These are phyloP conservation scores for Umbelopsis sp. DNA, from an alignment of 371 early-diverging fungal genomes.

Conservation along the genomic window DNA sequence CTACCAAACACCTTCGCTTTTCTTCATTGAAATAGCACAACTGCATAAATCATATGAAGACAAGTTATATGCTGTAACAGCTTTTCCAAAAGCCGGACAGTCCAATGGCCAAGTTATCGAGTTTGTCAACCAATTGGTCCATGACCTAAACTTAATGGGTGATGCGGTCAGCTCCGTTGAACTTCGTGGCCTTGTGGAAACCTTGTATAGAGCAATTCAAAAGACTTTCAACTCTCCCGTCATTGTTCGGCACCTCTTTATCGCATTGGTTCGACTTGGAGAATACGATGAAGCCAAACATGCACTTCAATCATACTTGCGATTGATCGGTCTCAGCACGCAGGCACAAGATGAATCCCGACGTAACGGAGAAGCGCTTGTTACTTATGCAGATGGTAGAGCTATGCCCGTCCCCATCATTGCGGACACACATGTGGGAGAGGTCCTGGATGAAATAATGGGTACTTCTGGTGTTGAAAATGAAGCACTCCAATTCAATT, in stretches of 20 bases:
- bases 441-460: background rate
- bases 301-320: constrained; percentile 66
- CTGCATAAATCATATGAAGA: constrained; percentile 68
- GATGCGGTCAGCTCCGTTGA: constrained; percentile 40
- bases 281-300: constrained; percentile 78
- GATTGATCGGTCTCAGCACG: constrained; percentile 51
- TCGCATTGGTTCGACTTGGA: constrained; percentile 59
- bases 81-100: constrained; percentile 72
- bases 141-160: constrained; percentile 60
- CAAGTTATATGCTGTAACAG: constrained; percentile 50
- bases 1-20: constrained; percentile 24
- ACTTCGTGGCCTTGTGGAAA: constrained; percentile 41
- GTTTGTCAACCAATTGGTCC: constrained; percentile 66
- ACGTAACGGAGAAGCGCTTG: constrained; percentile 38
- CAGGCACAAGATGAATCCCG: constrained; percentile 36
- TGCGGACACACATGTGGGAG: constrained; percentile 1
- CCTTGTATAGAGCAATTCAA: constrained; percentile 66
- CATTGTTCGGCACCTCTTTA: constrained; percentile 68
- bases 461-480: constrained; percentile 16
- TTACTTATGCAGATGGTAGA: constrained; percentile 26
- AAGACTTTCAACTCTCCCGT: constrained; percentile 77
- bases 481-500: constrained; percentile 15
- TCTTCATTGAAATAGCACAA: constrained; percentile 57
- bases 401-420: constrained; percentile 28
- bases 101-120: constrained; percentile 60